These are phyloP conservation scores for Neofusicoccum laricinum DNA, from an alignment of 2,329 filamentous ascomycete genomes.

Conservation along the genomic window DNA sequence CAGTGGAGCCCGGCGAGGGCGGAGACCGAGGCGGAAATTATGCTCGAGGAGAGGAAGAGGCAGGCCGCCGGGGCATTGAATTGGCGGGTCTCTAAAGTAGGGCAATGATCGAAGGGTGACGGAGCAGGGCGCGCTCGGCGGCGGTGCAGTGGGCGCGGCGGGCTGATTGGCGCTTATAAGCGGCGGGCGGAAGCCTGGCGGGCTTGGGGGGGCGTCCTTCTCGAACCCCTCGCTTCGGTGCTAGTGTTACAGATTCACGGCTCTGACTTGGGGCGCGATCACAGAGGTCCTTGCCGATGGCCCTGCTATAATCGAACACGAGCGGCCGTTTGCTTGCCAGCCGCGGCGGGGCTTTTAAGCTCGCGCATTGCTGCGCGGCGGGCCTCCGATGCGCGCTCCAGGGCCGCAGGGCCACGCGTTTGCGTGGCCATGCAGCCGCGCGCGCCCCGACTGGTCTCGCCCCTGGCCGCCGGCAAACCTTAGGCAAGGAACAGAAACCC, in stretches of 20 bases:
- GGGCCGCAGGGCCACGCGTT: slow-evolving; percentile 10
- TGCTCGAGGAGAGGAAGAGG: neutral
- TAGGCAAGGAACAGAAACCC: neutral
- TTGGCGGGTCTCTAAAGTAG: neutral
- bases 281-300: neutral
- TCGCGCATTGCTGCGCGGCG: neutral
- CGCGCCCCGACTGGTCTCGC: neutral
- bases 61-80: neutral
- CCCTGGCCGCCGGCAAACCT: neutral
- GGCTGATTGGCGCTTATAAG: neutral
- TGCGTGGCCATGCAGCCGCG: slow-evolving; percentile 2
- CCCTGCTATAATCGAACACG: slow-evolving; percentile 12
- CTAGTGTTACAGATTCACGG: slow-evolving; percentile 13
- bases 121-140: slow-evolving; percentile 1
- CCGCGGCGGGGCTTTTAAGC: slow-evolving; percentile 6
- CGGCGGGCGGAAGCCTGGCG: neutral
- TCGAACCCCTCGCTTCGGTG: slow-evolving; percentile 10
- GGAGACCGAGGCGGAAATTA: slow-evolving; percentile 9
- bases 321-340: slow-evolving; percentile 1
- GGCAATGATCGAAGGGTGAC: neutral
- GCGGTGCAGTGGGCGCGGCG: slow-evolving; percentile 1
- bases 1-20: neutral
- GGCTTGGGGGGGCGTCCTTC: neutral
- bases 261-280: neutral
- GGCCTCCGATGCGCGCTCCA: slow-evolving; percentile 1